Evolutionary conservation across 257 asterid genomes (phyloP).

Genomic region (Parsonsia alboflavescens): DNA sequence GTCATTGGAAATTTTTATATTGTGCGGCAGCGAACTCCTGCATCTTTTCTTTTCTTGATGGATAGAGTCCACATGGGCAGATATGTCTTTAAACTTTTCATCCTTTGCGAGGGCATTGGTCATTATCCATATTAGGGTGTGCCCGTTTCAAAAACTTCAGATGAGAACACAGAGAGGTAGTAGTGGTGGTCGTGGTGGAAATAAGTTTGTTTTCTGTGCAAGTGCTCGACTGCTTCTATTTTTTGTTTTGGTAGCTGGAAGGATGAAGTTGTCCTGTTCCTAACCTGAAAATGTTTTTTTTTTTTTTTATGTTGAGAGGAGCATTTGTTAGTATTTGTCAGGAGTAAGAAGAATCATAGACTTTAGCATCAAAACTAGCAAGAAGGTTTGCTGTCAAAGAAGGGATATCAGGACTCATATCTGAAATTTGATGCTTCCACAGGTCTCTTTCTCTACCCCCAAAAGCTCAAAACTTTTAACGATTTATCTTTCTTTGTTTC

Average conservation of each 20-base stretch:
- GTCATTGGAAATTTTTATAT: slow-evolving; percentile 10
- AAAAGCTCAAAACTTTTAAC: background rate
- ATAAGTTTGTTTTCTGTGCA: slow-evolving; percentile 14
- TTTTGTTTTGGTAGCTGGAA: slow-evolving; percentile 9
- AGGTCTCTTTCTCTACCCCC: slow-evolving; percentile 11
- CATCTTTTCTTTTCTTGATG: slow-evolving; percentile 1
- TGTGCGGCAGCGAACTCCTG: background rate
- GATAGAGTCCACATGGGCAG: slow-evolving; percentile 12
- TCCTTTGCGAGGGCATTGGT: background rate
- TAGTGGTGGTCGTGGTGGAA: slow-evolving; percentile 8
- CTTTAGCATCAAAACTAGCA: slow-evolving; percentile 16
- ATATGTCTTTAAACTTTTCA: background rate
- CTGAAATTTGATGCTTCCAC: background rate
- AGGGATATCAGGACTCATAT: slow-evolving; percentile 9
- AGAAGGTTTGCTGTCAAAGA: slow-evolving; percentile 9
- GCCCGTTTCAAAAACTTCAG: slow-evolving; percentile 3
- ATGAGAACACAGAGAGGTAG: background rate
- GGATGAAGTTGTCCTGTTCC: slow-evolving; percentile 11
- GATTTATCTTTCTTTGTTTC: background rate
- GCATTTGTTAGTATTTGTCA: slow-evolving; percentile 17
- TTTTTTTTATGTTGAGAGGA: slow-evolving; percentile 15
- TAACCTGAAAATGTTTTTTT: background rate
- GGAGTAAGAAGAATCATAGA: slow-evolving; percentile 10
- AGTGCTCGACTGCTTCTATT: slow-evolving; percentile 16
- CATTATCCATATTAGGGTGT: slow-evolving; percentile 7